Percentiles rank a stretch among this genome's conserved stretches.
phyloP scores from a whole-genome alignment of 1,284 basidiomycete species.

The Tetrapyrgos nigripes region DNA sequence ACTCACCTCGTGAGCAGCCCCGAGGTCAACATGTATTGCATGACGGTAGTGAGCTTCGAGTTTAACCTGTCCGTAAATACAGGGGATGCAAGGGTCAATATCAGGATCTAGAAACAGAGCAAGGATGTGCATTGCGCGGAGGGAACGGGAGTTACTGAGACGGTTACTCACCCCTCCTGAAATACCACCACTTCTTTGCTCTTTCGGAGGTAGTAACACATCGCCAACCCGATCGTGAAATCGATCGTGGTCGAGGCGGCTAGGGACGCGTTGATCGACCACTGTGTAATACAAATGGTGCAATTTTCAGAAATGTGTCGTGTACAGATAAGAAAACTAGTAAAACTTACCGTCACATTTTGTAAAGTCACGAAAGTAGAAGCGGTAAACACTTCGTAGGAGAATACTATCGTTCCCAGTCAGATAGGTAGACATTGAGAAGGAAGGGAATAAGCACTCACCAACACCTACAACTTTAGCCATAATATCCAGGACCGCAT shows the following conservation, averaged over 20 bases:
- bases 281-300: conserved; percentile 30
- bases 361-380: conserved; percentile 38
- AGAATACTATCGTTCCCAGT: conserved; percentile 24
- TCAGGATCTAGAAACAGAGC: background rate
- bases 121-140: background rate
- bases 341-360: conserved; percentile 39
- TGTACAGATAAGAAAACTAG: conserved; percentile 18
- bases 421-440: background rate
- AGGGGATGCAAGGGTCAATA: background rate
- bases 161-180: conserved; percentile 6
- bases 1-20: conserved; percentile 51
- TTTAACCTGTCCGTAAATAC: conserved; percentile 16
- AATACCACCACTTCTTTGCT: conserved; percentile 45
- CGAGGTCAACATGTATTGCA: conserved; percentile 36
- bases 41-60: conserved; percentile 19
- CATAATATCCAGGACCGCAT: too few relatives aligned
- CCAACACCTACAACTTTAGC: too few relatives aligned
- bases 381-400: conserved; percentile 36
- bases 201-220: conserved; percentile 55
- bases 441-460: too few relatives aligned
- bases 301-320: background rate
- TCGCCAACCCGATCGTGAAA: conserved; percentile 49
- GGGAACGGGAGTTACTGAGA: background rate
- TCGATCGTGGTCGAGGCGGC: conserved; percentile 50
- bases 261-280: conserved; percentile 47